A percentile compares a stretch with the other conserved stretches of the same genome.
Evolutionary conservation across 352 stramenopile genomes (phyloP).

Genomic region (Phytophthora brassicae): DNA sequence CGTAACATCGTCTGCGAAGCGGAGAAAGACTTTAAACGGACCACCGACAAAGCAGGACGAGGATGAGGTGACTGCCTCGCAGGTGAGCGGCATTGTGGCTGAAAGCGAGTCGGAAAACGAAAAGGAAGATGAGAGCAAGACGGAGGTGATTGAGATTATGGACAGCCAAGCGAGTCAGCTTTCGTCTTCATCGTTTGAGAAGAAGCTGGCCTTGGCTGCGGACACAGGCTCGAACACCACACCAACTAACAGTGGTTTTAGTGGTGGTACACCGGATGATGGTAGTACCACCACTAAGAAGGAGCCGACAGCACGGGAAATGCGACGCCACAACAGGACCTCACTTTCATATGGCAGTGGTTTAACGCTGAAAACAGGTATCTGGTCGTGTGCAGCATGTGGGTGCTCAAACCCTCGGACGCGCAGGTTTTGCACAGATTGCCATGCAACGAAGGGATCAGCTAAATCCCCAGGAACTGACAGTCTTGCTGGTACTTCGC

Average conservation of each 20-base stretch:
- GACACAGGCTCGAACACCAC: slow-evolving; percentile 15
- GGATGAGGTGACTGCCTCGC: slow-evolving; percentile 29
- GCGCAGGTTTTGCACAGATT: slow-evolving; percentile 52
- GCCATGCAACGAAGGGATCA: slow-evolving; percentile 30
- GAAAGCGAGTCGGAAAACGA: slow-evolving; percentile 43
- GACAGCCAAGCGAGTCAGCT: slow-evolving; percentile 26
- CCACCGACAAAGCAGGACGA: slow-evolving; percentile 29
- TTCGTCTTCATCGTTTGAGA: slow-evolving; percentile 7
- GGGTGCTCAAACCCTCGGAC: slow-evolving; percentile 53
- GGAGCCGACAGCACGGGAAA: slow-evolving; percentile 26
- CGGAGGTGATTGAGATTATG: slow-evolving; percentile 20
- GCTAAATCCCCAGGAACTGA: slow-evolving; percentile 21
- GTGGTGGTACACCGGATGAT: slow-evolving; percentile 13
- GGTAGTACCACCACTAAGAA: slow-evolving; percentile 16
- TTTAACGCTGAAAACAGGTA: slow-evolving; percentile 37
- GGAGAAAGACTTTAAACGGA: slow-evolving; percentile 34
- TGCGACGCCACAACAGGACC: slow-evolving; percentile 30
- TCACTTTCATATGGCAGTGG: slow-evolving; percentile 25
- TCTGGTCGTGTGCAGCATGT: slow-evolving; percentile 60
- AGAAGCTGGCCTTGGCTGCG: slow-evolving; percentile 7
- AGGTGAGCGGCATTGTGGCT: slow-evolving; percentile 34
- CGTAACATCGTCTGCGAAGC: slow-evolving; percentile 32
- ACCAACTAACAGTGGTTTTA: slow-evolving; percentile 14
- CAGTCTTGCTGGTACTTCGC: slow-evolving; percentile 3
- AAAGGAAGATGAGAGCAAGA: slow-evolving; percentile 8